Evolutionary conservation across 2,329 filamentous ascomycete genomes (phyloP).

Genomic region (Neofusicoccum cordaticola): DNA sequence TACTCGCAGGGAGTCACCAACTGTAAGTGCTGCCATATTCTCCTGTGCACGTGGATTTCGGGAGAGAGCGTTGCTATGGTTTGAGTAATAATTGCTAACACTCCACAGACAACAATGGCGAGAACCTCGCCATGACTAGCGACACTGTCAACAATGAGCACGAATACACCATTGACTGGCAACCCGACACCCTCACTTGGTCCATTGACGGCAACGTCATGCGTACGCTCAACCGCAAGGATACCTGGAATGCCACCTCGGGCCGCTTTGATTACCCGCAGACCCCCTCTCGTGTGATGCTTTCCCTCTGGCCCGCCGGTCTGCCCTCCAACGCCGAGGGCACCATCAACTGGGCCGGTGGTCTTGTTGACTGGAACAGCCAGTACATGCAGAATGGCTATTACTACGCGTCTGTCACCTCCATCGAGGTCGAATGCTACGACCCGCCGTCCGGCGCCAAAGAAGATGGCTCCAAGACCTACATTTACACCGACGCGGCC

Average conservation of each 20-base stretch:
- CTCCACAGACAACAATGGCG: slow-evolving; percentile 66
- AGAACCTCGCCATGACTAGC: slow-evolving; percentile 66
- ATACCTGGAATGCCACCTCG: slow-evolving; percentile 82
- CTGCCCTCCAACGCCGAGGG: slow-evolving; percentile 73
- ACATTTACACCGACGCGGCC: slow-evolving; percentile 64
- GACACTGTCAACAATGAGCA: slow-evolving; percentile 73
- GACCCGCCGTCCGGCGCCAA: slow-evolving; percentile 70
- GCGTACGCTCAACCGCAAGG: slow-evolving; percentile 69
- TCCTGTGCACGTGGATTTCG: not conserved
- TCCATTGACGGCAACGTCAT: slow-evolving; percentile 75
- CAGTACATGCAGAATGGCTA: slow-evolving; percentile 83
- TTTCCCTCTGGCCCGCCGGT: slow-evolving; percentile 95
- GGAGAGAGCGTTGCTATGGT: not conserved
- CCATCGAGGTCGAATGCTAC: slow-evolving; percentile 85
- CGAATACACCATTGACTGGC: slow-evolving; percentile 92
- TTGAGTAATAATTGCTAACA: slow-evolving; percentile 20
- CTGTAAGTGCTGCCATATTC: slow-evolving; percentile 58
- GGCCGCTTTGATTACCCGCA: slow-evolving; percentile 87
- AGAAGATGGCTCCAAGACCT: slow-evolving; percentile 60
- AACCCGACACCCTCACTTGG: slow-evolving; percentile 82
- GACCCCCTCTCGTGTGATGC: slow-evolving; percentile 83
- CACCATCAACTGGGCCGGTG: slow-evolving; percentile 89
- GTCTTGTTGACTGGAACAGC: slow-evolving; percentile 81
- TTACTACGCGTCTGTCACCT: slow-evolving; percentile 77
- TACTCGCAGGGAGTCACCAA: slow-evolving; percentile 92